These are phyloP conservation scores for Phytophthora europaea DNA, from an alignment of 352 stramenopile genomes.

Conservation along the genomic window DNA sequence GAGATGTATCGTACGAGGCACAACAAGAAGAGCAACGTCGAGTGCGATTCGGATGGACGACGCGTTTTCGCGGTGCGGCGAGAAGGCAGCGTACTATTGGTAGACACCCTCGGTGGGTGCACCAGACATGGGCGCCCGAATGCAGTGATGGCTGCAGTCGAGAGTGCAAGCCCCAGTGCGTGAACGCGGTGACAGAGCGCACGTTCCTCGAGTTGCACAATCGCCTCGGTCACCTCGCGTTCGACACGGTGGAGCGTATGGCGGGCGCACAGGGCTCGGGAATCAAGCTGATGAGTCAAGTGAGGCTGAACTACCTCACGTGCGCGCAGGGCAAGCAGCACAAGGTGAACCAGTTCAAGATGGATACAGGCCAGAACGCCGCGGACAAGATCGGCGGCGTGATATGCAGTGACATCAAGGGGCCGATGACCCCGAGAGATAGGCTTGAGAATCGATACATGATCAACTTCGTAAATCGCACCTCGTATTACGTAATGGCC, in stretches of 20 bases:
- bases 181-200: background rate
- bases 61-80: background rate
- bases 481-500: background rate
- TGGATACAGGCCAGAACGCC: background rate
- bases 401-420: slow-evolving; percentile 20
- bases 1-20: background rate
- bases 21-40: background rate
- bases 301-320: background rate
- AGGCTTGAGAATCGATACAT: slow-evolving; percentile 15
- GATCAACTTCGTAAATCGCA: slow-evolving; percentile 17
- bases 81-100: no score
- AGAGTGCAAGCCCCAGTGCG: no score
- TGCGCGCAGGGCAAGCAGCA: slow-evolving; percentile 18
- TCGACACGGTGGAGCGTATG: slow-evolving; percentile 9
- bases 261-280: background rate
- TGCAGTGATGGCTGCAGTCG: background rate
- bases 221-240: background rate
- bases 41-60: no score
- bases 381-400: slow-evolving; percentile 15
- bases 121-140: background rate
- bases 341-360: background rate
- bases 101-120: background rate
- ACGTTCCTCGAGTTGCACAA: slow-evolving; percentile 14
- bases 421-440: background rate
- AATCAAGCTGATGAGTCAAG: background rate